Percentiles rank a stretch among this genome's conserved stretches.
Evolutionary conservation across 495 filamentous ascomycete species (phyloP).

Genomic region (Aspergillus leporis): DNA sequence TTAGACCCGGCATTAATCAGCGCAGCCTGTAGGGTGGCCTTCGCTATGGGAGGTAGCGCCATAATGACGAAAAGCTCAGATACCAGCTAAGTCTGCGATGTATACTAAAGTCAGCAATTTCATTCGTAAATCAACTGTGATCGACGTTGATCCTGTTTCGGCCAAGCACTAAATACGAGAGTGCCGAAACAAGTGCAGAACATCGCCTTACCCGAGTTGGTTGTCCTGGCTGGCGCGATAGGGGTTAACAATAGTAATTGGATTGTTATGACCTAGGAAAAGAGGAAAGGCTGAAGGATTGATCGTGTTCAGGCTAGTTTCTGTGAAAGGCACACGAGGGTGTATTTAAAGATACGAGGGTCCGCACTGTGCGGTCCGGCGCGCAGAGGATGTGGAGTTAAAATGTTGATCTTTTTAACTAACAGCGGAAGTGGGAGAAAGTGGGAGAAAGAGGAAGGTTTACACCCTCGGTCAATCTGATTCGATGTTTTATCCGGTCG

Average conservation of each 20-base stretch:
- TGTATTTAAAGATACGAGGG: slow-evolving; percentile 7
- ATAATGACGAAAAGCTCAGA: slow-evolving; percentile 13
- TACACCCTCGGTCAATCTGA: slow-evolving; percentile 7
- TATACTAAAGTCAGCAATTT: not conserved
- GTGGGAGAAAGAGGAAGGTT: slow-evolving; percentile 17
- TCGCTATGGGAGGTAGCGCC: slow-evolving; percentile 54
- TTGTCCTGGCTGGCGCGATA: not conserved
- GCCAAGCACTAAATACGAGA: slow-evolving; percentile 3
- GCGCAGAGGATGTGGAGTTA: not conserved
- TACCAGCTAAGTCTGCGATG: not conserved
- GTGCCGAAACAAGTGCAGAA: not conserved
- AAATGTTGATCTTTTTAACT: not conserved
- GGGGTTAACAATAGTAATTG: not conserved
- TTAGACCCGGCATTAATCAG: slow-evolving; percentile 71
- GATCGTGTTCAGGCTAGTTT: too few relatives aligned
- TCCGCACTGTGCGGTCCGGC: not conserved
- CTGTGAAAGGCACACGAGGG: not conserved
- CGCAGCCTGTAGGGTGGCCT: slow-evolving; percentile 64
- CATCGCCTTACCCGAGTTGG: not conserved
- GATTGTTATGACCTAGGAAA: not conserved
- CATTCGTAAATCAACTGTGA: not conserved
- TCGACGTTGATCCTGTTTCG: not conserved
- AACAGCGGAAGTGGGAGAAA: slow-evolving; percentile 11
- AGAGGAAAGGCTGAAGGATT: not conserved
- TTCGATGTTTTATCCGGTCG: not conserved